A percentile compares a stretch with the other conserved stretches of the same genome.
phyloP scores from a whole-genome alignment of 345 rosid species.

The Trapa incisa region DNA sequence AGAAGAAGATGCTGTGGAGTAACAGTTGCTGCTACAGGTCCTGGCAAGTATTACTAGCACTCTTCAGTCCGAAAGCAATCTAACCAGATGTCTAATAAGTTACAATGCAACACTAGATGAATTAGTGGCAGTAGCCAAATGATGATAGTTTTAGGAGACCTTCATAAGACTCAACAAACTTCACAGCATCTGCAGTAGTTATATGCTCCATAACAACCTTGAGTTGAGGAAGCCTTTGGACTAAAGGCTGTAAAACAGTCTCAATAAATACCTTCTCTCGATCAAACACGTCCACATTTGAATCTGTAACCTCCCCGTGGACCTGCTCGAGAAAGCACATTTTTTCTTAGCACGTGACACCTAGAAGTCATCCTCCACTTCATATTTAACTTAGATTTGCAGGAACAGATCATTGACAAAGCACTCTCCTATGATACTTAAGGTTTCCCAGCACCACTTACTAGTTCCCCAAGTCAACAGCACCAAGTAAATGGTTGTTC shows the following conservation, averaged over 20 bases:
- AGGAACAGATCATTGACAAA: not conserved
- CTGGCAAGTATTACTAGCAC: slow-evolving; percentile 16
- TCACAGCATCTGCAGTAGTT: slow-evolving; percentile 11
- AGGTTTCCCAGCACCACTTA: not conserved
- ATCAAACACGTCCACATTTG: slow-evolving; percentile 10
- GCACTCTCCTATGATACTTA: not conserved
- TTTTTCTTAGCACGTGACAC: not conserved
- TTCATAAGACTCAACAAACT: slow-evolving; percentile 5
- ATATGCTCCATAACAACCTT: slow-evolving; percentile 11
- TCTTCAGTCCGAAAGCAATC: not conserved
- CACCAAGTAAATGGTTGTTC: not conserved
- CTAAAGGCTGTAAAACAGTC: slow-evolving; percentile 9
- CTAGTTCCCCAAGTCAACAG: not conserved
- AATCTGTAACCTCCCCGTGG: slow-evolving; percentile 12
- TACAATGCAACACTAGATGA: not conserved
- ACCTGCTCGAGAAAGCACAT: slow-evolving; percentile 3
- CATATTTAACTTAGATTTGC: not conserved
- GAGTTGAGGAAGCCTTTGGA: slow-evolving; percentile 9
- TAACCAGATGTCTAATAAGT: not conserved
- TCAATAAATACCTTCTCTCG: slow-evolving; percentile 11
- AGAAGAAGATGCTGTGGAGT: slow-evolving; percentile 95
- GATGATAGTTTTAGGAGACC: not conserved
- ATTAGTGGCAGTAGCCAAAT: not conserved
- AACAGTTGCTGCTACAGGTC: slow-evolving; percentile 75
- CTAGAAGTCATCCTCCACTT: not conserved